A percentile compares a stretch with the other conserved stretches of the same genome.
Conservation (phyloP, 257 asterid genomes). For the Ophiorrhiza pumila region DNA sequence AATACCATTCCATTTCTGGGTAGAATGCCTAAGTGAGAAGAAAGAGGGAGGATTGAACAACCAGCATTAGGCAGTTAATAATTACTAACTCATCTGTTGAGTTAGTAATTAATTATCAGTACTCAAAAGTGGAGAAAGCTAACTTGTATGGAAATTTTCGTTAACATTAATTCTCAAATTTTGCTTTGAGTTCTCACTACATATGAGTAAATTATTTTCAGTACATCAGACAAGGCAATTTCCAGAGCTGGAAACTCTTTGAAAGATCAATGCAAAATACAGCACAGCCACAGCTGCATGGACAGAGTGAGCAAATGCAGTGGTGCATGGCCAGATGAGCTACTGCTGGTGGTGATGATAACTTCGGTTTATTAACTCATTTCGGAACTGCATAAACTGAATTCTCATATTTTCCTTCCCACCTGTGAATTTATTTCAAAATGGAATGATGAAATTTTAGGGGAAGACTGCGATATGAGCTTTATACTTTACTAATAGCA, state of each 20-base stretch:
- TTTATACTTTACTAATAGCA: background rate
- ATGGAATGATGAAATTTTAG: background rate
- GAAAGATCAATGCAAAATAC: background rate
- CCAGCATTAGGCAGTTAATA: no score
- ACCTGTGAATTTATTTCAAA: constrained; percentile 37
- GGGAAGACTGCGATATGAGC: background rate
- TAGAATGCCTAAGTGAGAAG: no score
- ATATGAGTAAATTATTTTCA: background rate
- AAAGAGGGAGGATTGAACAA: background rate
- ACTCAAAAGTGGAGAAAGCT: no score
- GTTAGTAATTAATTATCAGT: no score
- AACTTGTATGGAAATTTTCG: no score
- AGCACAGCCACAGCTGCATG: background rate
- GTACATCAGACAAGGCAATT: background rate
- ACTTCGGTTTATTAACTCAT: constrained; percentile 1
- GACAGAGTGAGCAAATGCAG: background rate
- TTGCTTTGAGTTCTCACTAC: no score
- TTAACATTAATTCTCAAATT: no score
- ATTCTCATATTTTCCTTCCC: constrained; percentile 74
- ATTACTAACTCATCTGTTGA: no score
- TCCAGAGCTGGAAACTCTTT: background rate
- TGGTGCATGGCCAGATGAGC: background rate
- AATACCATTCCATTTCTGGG: no score
- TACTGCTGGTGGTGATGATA: background rate
- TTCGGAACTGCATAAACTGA: constrained; percentile 40